These are phyloP conservation scores for Rhododendron henanense DNA, from an alignment of 148 eudicot species.

Conservation along the genomic window DNA sequence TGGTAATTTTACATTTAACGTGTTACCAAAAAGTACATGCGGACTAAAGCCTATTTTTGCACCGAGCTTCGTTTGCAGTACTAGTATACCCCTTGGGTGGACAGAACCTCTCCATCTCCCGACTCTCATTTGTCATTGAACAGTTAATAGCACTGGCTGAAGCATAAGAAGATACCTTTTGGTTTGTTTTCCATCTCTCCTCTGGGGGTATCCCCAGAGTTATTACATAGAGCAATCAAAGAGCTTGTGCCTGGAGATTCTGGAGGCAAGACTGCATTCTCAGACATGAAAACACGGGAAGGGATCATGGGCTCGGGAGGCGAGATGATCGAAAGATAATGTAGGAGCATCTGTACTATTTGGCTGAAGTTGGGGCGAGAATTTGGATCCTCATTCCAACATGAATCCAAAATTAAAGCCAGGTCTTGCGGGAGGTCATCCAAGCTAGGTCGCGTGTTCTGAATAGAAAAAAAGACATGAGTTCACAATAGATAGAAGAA, in stretches of 20 bases:
- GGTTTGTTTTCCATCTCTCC: slow-evolving; percentile 52
- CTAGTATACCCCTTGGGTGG: background rate
- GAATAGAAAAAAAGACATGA: slow-evolving; percentile 14
- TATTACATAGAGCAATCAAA: slow-evolving; percentile 58
- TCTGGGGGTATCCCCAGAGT: slow-evolving; percentile 61
- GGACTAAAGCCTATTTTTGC: slow-evolving; percentile 3
- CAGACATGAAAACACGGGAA: slow-evolving; percentile 54
- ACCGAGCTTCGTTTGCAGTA: background rate
- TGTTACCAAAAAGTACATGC: background rate
- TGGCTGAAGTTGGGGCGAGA: slow-evolving; percentile 79
- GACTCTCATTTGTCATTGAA: background rate
- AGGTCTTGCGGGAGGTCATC: slow-evolving; percentile 79
- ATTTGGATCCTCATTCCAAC: slow-evolving; percentile 87
- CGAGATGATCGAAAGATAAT: slow-evolving; percentile 53
- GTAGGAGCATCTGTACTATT: slow-evolving; percentile 74
- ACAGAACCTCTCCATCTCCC: background rate
- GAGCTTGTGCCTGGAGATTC: slow-evolving; percentile 97
- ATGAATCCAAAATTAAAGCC: slow-evolving; percentile 62
- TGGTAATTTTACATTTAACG: slow-evolving; percentile 1
- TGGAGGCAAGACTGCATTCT: slow-evolving; percentile 69
- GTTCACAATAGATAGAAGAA: background rate
- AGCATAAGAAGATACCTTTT: slow-evolving; percentile 65
- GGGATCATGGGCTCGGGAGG: slow-evolving; percentile 65
- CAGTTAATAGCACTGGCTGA: slow-evolving; percentile 42
- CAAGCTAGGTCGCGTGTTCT: slow-evolving; percentile 85